phyloP scores from a whole-genome alignment of 1,284 basidiomycete species.

The Moesziomyces parantarcticus region DNA sequence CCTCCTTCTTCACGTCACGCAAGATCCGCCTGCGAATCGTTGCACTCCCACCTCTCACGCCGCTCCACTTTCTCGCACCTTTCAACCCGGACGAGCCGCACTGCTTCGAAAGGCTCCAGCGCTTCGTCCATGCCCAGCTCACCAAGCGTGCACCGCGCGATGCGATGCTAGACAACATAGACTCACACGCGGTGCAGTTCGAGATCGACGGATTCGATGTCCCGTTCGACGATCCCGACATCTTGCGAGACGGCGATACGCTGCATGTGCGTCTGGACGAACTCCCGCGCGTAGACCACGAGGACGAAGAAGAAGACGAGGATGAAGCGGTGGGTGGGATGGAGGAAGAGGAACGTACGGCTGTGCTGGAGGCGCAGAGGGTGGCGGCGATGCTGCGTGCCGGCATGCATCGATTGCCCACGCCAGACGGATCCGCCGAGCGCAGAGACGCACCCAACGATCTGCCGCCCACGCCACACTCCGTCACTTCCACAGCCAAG shows the following conservation, averaged over 20 bases:
- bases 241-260: constrained; percentile 43
- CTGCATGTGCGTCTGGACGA: constrained; percentile 17
- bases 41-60: constrained; percentile 33
- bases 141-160: neutral
- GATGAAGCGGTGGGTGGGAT: neutral
- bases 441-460: neutral
- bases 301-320: constrained; percentile 2
- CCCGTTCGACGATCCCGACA: constrained; percentile 34
- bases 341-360: constrained; percentile 15
- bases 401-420: constrained; percentile 8
- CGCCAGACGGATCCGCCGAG: constrained; percentile 4
- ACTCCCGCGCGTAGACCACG: no score
- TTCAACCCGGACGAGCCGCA: constrained; percentile 16
- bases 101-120: constrained; percentile 17
- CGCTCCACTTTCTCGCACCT: constrained; percentile 38
- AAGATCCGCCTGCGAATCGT: constrained; percentile 34
- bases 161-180: constrained; percentile 4
- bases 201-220: constrained; percentile 36
- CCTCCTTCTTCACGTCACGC: neutral
- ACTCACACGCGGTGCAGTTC: constrained; percentile 1
- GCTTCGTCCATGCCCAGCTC: constrained; percentile 23
- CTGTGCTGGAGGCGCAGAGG: constrained; percentile 13
- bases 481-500: no score
- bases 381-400: constrained; percentile 22
- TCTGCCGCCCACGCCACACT: constrained; percentile 18